phyloP scores from a whole-genome alignment of 2,329 filamentous ascomycete species.

The Trichoderma simmonsii region DNA sequence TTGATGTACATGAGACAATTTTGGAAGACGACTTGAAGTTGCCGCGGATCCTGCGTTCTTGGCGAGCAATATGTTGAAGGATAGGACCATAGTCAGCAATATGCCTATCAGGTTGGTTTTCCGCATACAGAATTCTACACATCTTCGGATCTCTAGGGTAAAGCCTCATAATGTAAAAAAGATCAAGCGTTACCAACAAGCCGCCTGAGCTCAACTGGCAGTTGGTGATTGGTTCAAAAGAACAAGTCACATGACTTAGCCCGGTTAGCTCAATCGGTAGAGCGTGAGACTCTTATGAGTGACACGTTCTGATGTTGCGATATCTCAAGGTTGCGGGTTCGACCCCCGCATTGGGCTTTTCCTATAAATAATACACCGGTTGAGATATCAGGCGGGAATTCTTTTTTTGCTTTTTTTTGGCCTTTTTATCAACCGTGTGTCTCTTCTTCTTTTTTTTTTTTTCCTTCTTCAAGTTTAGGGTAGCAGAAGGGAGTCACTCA shows the following conservation, averaged over 20 bases:
- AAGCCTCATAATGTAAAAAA: not conserved
- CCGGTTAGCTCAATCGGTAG: constrained; percentile 50
- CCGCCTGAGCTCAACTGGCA: not conserved
- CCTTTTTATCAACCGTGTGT: too few species aligned
- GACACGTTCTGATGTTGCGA: constrained; percentile 15
- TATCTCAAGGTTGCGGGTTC: constrained; percentile 57
- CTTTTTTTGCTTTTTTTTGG: not conserved
- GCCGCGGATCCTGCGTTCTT: too few species aligned
- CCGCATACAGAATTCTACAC: not conserved
- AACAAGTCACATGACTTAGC: constrained; percentile 20
- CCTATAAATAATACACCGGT: constrained; percentile 28
- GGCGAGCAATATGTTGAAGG: not conserved
- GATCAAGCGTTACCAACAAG: not conserved
- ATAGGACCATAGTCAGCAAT: not conserved
- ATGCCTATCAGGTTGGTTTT: not conserved
- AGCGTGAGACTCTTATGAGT: constrained; percentile 66
- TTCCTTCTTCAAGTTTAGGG: not conserved
- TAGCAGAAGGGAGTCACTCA: not conserved
- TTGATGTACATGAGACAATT: too few species aligned
- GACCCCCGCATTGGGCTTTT: constrained; percentile 44
- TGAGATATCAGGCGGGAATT: not conserved
- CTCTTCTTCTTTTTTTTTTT: not conserved
- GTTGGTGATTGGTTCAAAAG: not conserved
- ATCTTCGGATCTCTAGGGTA: not conserved
- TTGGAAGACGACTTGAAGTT: too few species aligned